A percentile compares a stretch with the other conserved stretches of the same genome.
phyloP scores from a whole-genome alignment of 176 grass and related monocot species.

The Ampelocalamus luodianensis region DNA sequence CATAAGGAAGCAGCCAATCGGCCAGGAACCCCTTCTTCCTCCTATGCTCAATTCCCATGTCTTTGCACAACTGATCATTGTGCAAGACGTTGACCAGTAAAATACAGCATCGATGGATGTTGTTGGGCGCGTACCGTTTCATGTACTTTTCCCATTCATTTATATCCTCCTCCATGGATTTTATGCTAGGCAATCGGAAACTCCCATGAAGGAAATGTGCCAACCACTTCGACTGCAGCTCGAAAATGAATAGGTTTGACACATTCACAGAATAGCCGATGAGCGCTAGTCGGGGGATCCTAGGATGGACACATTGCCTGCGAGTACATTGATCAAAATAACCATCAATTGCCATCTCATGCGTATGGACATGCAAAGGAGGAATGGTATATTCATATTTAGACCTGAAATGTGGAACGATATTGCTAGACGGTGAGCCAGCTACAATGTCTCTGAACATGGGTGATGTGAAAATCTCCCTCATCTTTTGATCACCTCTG shows the following conservation, averaged over 20 bases:
- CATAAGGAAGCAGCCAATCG: not conserved
- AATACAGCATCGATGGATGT: not conserved
- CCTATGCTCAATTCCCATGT: not conserved
- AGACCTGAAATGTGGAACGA: too few relatives aligned
- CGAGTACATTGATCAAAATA: not conserved
- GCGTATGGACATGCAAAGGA: too few relatives aligned
- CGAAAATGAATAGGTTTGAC: not conserved
- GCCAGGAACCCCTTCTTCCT: not conserved
- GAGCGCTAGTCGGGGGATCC: not conserved
- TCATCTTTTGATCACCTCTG: not conserved
- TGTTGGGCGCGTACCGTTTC: not conserved
- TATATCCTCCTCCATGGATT: not conserved
- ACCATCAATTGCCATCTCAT: too few relatives aligned
- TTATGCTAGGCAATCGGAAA: not conserved
- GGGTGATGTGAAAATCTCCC: not conserved
- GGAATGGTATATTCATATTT: too few relatives aligned
- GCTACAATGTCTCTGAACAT: too few relatives aligned
- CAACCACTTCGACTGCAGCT: not conserved
- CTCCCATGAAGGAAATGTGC: not conserved
- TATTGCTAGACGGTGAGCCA: too few relatives aligned
- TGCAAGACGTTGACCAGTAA: not conserved
- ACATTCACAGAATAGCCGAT: not conserved
- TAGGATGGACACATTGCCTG: not conserved
- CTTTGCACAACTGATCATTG: not conserved
- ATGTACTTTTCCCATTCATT: not conserved